Base-by-base conservation (phyloP, 169 alveolate species). In the Cryptosporidium muris region DNA sequence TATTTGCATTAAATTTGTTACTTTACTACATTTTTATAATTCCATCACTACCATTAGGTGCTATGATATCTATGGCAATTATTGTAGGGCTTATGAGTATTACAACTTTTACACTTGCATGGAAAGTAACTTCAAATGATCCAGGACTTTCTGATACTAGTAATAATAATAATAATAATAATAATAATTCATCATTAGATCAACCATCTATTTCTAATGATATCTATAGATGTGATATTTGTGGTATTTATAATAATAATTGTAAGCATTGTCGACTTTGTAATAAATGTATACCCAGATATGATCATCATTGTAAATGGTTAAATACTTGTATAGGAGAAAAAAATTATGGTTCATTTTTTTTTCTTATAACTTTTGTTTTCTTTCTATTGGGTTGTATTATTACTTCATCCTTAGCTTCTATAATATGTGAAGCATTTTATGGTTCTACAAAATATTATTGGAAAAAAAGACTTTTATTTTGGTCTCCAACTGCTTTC, bases 221-320 rank as follows among this genome's bases (percentile, higher is more conserved):
- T 25, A 25, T 25, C 25, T 25, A 25, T 25, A 68, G 60, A 58
- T 74, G 85, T 40, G 60, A 74, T 58, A 48, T 74, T 47, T 74
- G 85, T 8, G 54, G 63, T 25, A n/a, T 74, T 45, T 74, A 58
- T 53, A 68, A 66, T 38, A 56, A 63, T 6, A 51, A 64, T 43
- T 65, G 82, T 58, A 90, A 90, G 40, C 98, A 95, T 74, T 95
- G 98, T 82, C 91, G 92, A 45, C 93, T 93, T 47, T 95, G 98
- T 81, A 93, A 95, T 85, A 91, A 91, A 51, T 95, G 98, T 81
- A 94, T 94, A 3, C 90, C 92, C 36, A 90, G 93, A 42, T 94
- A 91, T 81, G 98, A 95, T 66, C 98, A 95, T 66, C 98, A 95
- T 88, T 95, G 98, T 68, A 90, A 94, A 65, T 95, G 96, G 95